Evolutionary conservation across 495 filamentous ascomycete species (phyloP).

Genomic region (Talaromyces adpressus): DNA sequence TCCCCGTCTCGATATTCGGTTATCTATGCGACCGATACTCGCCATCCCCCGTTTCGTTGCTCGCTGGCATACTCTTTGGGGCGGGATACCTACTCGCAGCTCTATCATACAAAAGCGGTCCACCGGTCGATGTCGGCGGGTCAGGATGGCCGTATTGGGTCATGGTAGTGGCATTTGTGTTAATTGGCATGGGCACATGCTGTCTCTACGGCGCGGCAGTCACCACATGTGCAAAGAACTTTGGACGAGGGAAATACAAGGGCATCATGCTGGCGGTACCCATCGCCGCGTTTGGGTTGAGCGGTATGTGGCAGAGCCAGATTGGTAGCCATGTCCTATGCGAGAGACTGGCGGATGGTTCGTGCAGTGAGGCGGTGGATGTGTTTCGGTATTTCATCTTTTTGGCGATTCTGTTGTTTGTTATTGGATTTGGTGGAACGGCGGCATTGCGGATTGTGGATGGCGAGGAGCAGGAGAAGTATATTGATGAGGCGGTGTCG

Average conservation of each 20-base stretch:
- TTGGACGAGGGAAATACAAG: conserved; percentile 78
- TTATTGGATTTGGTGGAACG: conserved; percentile 65
- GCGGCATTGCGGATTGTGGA: conserved; percentile 64
- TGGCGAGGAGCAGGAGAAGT: conserved; percentile 50
- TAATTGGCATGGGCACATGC: conserved; percentile 74
- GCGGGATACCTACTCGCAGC: conserved; percentile 79
- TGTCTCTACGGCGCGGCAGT: conserved; percentile 82
- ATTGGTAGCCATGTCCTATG: conserved; percentile 72
- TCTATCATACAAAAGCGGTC: conserved; percentile 61
- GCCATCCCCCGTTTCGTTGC: conserved; percentile 63
- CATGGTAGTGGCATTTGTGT: conserved; percentile 79
- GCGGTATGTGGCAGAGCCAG: conserved; percentile 92
- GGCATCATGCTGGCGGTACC: conserved; percentile 84
- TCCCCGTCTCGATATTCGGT: conserved; percentile 81
- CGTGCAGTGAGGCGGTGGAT: conserved; percentile 64
- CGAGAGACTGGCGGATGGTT: conserved; percentile 52
- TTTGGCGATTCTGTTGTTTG: conserved; percentile 57
- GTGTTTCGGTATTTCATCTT: conserved; percentile 84
- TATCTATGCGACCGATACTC: conserved; percentile 84
- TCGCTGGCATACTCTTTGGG: conserved; percentile 69
- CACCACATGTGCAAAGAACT: conserved; percentile 95
- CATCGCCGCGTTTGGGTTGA: conserved; percentile 87
- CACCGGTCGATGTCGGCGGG: conserved; percentile 47
- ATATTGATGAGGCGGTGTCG: conserved; percentile 81
- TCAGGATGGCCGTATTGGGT: conserved; percentile 64